phyloP scores from a whole-genome alignment of 441 rosid genomes.

The Aquilaria agallochum region DNA sequence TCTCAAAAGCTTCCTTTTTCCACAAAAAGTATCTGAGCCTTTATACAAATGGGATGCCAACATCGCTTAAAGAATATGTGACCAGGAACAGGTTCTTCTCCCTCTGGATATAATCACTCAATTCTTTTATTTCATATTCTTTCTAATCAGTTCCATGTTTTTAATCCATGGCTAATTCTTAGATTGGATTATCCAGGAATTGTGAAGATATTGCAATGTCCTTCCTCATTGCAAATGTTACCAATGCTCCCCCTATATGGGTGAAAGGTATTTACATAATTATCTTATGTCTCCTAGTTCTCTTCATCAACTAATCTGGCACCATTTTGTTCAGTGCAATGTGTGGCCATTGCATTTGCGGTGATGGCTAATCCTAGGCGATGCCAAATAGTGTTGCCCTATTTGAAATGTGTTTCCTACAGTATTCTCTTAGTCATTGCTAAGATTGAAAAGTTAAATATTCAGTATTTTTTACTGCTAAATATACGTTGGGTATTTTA shows the following conservation, averaged over 20 bases:
- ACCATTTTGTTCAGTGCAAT: background rate
- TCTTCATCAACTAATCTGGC: background rate
- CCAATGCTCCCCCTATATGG: conserved; percentile 90
- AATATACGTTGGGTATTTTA: no score
- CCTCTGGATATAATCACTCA: background rate
- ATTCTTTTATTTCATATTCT: no score
- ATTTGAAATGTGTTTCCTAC: no score
- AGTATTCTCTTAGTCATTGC: no score
- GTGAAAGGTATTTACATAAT: conserved; percentile 58
- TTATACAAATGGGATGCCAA: conserved; percentile 78
- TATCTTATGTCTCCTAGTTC: background rate
- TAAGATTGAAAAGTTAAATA: no score
- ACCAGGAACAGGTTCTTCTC: conserved; percentile 56
- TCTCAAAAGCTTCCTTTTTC: conserved; percentile 94
- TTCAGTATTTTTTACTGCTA: no score
- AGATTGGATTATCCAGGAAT: conserved; percentile 50
- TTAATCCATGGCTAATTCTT: conserved; percentile 27
- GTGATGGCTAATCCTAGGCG: background rate
- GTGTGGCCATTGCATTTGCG: no score
- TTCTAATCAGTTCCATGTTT: conserved; percentile 3
- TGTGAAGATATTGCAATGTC: conserved; percentile 99
- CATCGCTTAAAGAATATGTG: conserved; percentile 61
- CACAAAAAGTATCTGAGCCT: conserved; percentile 82
- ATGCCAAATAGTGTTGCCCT: background rate
- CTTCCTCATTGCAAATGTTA: conserved; percentile 85